These are phyloP conservation scores for Ceratocystis variospora DNA, from an alignment of 2,329 filamentous ascomycete genomes.

Conservation along the genomic window DNA sequence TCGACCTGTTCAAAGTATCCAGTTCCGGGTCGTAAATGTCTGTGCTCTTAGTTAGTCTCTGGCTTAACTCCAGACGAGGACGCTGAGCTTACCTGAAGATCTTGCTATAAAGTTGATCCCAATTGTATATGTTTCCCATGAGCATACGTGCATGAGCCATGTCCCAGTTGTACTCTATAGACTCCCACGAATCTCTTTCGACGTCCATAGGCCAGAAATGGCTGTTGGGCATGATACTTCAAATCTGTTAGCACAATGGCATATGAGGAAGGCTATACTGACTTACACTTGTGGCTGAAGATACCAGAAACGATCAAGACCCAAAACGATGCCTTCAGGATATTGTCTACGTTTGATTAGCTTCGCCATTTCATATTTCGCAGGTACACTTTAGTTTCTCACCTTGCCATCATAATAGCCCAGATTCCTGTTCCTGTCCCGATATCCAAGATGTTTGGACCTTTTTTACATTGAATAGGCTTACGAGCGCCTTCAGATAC, in stretches of 20 bases:
- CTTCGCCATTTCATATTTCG: background rate
- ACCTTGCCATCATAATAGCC: conserved; percentile 76
- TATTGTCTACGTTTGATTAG: conserved; percentile 13
- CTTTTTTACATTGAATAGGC: conserved; percentile 11
- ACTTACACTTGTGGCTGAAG: conserved; percentile 31
- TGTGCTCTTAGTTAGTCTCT: conserved; percentile 25
- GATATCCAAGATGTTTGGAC: conserved; percentile 44
- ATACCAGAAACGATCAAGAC: conserved; percentile 29
- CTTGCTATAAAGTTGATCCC: conserved; percentile 60
- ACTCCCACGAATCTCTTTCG: conserved; percentile 52
- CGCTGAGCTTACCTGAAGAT: conserved; percentile 43
- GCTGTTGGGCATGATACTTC: conserved; percentile 56
- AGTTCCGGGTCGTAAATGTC: conserved; percentile 60
- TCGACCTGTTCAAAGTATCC: conserved; percentile 81
- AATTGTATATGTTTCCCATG: conserved; percentile 62
- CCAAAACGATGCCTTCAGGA: conserved; percentile 26
- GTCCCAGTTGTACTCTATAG: conserved; percentile 48
- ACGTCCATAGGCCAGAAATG: conserved; percentile 61
- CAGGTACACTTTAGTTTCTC: conserved; percentile 26
- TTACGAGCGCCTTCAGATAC: conserved; percentile 6
- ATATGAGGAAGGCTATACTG: background rate
- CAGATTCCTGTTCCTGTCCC: conserved; percentile 87
- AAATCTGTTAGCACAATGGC: background rate
- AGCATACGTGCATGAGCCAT: conserved; percentile 73
- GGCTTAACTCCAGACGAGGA: background rate